Evolutionary conservation across 352 stramenopile genomes (phyloP), one percentile per base, ranked within the genome.

Genomic region (Blastocystis sp.): DNA sequence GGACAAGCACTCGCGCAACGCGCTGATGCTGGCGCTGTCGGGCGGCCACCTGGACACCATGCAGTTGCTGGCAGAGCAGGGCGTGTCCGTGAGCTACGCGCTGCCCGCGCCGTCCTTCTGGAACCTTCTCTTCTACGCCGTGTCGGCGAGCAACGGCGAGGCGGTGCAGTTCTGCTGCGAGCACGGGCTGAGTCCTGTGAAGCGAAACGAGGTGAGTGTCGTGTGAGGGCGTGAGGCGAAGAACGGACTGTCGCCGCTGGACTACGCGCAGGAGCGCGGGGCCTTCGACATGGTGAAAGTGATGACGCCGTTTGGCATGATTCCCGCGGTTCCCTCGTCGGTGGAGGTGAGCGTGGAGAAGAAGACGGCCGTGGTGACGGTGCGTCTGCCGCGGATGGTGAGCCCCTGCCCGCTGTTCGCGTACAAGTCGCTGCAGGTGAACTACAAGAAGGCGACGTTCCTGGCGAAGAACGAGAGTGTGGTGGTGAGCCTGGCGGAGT

Each of bases 91-190:
- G 2, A 21, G 61, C 6, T 24, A 21, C 9, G 60, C 52, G 19
- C 3, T 24, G 43, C 66, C 24, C 14, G 4, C 34, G 43, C 38
- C 66, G 21, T 21, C 38, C 52, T 34, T 34, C 11, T 77, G 66
- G 66, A 24, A 4, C 21, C 66, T 77, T 54, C 66, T 77, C 19
- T 77, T 28, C 19, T 77, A 60, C 40, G 66, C 66, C 52, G 52
- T 54, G 19, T 21, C 14, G 0, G 28, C 66, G 6, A 77, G 60
- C 10, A 77, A 77, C 6, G 11, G 11, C 10, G 42, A 19, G 2
- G 34, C 52, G n/a, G 66, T 77, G 54, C 66, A 77, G 66, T 77
- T 77, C 66, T 77, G 66, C 60, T 60, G 54, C 38, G 34, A 77
- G 21, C 9, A 10, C 14, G 40, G 66, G 38, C 34, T 77, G 3